Evolutionary conservation across 257 asterid species (phyloP).

Genomic region (Leptodermis oblonga): DNA sequence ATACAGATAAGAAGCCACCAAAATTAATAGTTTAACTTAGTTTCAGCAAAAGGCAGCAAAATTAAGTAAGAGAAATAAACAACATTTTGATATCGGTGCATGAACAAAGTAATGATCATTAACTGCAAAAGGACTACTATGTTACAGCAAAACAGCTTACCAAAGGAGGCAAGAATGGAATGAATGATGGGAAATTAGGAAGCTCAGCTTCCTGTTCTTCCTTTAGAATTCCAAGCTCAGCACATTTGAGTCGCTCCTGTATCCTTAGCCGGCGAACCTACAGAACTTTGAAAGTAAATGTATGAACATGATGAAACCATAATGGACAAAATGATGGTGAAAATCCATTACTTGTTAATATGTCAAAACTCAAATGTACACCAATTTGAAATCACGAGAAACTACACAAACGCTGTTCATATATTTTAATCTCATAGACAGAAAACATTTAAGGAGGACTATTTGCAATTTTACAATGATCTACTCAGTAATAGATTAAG

Average conservation of each 20-base stretch:
- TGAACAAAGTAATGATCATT: neutral
- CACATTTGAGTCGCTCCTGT: conserved; percentile 67
- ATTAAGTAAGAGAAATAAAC: neutral
- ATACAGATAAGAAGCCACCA: neutral
- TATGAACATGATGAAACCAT: conserved; percentile 8
- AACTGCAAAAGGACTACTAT: neutral
- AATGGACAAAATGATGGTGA: neutral
- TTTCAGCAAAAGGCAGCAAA: neutral
- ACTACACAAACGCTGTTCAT: neutral
- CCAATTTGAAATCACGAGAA: neutral
- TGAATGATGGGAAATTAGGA: conserved; percentile 87
- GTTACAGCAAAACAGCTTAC: conserved; percentile 33
- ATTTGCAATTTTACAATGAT: neutral
- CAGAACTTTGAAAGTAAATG: conserved; percentile 20
- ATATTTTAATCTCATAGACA: neutral
- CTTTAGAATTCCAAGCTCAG: conserved; percentile 68
- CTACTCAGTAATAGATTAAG: neutral
- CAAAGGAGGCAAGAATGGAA: conserved; percentile 96
- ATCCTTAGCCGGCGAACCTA: conserved; percentile 96
- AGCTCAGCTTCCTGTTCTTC: conserved; percentile 79
- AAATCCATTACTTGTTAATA: neutral
- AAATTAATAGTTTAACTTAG: neutral
- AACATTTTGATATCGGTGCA: neutral
- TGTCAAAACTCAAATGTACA: neutral
- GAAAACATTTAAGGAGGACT: neutral